Evolutionary conservation across 345 rosid species (phyloP).

Genomic region (Hirschfeldia incana): DNA sequence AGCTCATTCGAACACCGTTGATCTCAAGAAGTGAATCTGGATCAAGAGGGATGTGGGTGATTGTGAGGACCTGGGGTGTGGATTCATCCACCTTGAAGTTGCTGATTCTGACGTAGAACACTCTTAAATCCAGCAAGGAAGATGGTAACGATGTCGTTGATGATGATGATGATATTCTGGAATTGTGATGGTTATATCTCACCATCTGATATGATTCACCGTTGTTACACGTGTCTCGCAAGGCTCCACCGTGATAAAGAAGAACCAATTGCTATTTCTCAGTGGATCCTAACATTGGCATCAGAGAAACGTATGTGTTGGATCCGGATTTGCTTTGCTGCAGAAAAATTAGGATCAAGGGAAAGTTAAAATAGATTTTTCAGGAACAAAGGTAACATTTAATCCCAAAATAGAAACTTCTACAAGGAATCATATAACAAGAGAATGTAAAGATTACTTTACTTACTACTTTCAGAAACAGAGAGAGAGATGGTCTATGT

Average conservation of each 20-base stretch:
- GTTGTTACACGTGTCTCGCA: slow-evolving; percentile 43
- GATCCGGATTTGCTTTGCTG: slow-evolving; percentile 9
- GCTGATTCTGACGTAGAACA: slow-evolving; percentile 81
- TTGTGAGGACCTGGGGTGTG: slow-evolving; percentile 69
- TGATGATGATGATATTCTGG: slow-evolving; percentile 39
- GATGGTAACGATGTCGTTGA: background rate
- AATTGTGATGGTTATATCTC: slow-evolving; percentile 55
- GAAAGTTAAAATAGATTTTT: no score
- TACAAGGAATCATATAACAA: background rate
- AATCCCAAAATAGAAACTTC: slow-evolving; percentile 11
- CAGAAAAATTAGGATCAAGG: slow-evolving; percentile 10
- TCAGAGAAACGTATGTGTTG: background rate
- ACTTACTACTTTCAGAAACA: slow-evolving; percentile 25
- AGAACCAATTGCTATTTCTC: slow-evolving; percentile 12
- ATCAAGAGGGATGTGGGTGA: slow-evolving; percentile 73
- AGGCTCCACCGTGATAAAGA: slow-evolving; percentile 51
- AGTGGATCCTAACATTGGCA: slow-evolving; percentile 19
- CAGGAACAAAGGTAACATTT: background rate
- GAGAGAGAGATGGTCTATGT: slow-evolving; percentile 16
- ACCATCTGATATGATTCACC: slow-evolving; percentile 51
- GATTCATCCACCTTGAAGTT: slow-evolving; percentile 65
- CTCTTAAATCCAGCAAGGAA: slow-evolving; percentile 76
- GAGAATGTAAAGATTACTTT: slow-evolving; percentile 32
- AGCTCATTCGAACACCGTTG: slow-evolving; percentile 60
- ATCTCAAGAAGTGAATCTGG: slow-evolving; percentile 77